Conservation (phyloP, 1,284 basidiomycete genomes). For the Neolentinus lepideus region DNA sequence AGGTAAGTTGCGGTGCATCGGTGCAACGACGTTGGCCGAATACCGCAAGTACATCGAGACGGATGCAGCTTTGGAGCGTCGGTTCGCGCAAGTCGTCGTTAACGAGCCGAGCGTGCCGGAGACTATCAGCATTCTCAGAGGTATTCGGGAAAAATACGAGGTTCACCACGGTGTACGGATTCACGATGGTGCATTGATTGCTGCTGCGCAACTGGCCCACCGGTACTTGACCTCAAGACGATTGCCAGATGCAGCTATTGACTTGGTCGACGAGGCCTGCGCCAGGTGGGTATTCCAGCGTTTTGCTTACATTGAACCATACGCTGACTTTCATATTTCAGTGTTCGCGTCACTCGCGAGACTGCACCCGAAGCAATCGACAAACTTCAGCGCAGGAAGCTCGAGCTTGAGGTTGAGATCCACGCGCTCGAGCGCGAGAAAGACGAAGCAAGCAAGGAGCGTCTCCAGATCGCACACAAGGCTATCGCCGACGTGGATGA, state of each 20-base stretch:
- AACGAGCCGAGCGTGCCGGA: constrained; percentile 90
- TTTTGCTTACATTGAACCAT: background rate
- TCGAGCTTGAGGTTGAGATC: constrained; percentile 93
- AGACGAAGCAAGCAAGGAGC: constrained; percentile 85
- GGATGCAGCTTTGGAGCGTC: constrained; percentile 88
- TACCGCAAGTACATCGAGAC: constrained; percentile 97
- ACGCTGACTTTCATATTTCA: constrained; percentile 22
- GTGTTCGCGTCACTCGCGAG: constrained; percentile 90
- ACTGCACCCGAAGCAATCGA: constrained; percentile 95
- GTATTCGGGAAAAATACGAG: constrained; percentile 79
- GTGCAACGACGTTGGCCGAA: constrained; percentile 91
- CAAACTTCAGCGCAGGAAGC: constrained; percentile 85
- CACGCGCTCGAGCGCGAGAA: constrained; percentile 94
- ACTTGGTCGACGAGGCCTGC: constrained; percentile 91
- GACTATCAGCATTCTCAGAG: constrained; percentile 90
- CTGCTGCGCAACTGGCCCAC: constrained; percentile 89
- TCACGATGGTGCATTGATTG: constrained; percentile 84
- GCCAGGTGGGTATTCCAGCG: constrained; percentile 49
- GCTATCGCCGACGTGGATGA: constrained; percentile 86
- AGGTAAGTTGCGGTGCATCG: constrained; percentile 87
- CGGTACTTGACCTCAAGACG: constrained; percentile 88
- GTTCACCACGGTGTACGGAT: constrained; percentile 91
- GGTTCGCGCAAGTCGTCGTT: constrained; percentile 92
- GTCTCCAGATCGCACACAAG: constrained; percentile 74
- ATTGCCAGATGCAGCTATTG: constrained; percentile 88